phyloP scores from a whole-genome alignment of 768 basidiomycete genomes.

The Phanerochaete sordida region DNA sequence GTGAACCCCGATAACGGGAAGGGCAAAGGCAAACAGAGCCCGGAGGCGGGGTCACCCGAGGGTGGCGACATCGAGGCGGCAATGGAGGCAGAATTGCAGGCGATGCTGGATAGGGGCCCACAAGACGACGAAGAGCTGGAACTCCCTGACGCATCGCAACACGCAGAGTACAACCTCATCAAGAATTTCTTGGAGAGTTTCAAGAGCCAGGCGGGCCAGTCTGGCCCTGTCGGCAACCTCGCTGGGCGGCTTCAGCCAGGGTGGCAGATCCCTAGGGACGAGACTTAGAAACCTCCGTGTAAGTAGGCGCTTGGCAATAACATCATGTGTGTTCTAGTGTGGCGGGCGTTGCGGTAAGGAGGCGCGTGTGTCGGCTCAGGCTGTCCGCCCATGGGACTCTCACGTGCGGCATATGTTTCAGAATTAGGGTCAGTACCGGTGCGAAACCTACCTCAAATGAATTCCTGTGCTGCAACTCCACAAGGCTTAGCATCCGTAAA shows the following conservation, averaged over 20 bases:
- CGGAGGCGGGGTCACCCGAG: constrained; percentile 17
- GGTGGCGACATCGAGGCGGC: constrained; percentile 66
- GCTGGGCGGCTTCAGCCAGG: constrained; percentile 79
- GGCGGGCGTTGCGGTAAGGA: background rate
- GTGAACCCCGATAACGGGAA: constrained; percentile 37
- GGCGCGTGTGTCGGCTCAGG: background rate
- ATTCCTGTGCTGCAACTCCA: background rate
- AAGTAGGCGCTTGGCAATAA: background rate
- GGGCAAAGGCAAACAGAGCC: constrained; percentile 31
- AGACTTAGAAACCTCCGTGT: constrained; percentile 16
- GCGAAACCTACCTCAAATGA: background rate
- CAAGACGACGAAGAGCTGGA: constrained; percentile 30
- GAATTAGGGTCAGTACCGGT: background rate
- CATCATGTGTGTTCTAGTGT: background rate
- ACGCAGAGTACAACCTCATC: constrained; percentile 85
- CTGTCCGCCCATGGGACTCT: background rate
- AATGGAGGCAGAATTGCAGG: constrained; percentile 86
- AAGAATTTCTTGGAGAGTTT: constrained; percentile 97
- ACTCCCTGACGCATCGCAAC: constrained; percentile 53
- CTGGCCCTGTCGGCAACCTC: constrained; percentile 89
- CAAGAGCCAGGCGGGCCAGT: constrained; percentile 83
- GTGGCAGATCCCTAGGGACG: constrained; percentile 72
- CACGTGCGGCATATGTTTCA: background rate
- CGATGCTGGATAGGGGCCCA: constrained; percentile 41
- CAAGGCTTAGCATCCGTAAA: background rate